Evolutionary conservation across 768 basidiomycete genomes (phyloP).

Genomic region (Trametes coccinea): DNA sequence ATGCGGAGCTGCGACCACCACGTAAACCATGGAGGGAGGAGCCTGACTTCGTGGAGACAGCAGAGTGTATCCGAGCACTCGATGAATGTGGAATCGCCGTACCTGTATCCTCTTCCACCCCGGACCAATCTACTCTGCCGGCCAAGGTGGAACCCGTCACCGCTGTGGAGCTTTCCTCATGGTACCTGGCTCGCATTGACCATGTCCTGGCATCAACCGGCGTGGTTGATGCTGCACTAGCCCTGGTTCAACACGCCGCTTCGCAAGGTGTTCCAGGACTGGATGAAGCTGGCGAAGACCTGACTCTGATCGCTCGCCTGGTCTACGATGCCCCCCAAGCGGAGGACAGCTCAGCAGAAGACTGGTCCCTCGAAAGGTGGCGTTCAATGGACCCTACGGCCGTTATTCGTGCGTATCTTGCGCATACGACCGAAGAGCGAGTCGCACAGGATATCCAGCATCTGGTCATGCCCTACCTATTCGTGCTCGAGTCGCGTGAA

Average conservation of each 20-base stretch:
- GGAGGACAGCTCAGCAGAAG: constrained; percentile 45
- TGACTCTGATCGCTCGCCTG: constrained; percentile 81
- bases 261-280: constrained; percentile 75
- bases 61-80: constrained; percentile 45
- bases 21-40: constrained; percentile 50
- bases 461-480: constrained; percentile 90
- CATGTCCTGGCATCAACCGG: constrained; percentile 65
- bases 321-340: constrained; percentile 71
- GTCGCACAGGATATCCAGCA: constrained; percentile 67
- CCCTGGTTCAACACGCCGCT: constrained; percentile 82
- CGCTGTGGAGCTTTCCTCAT: constrained; percentile 55
- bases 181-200: constrained; percentile 75
- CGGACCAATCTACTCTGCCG: not conserved
- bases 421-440: constrained; percentile 63
- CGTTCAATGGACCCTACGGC: constrained; percentile 59
- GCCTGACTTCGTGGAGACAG: constrained; percentile 60
- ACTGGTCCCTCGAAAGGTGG: constrained; percentile 83
- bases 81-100: constrained; percentile 28
- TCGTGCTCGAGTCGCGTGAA: constrained; percentile 84
- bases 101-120: not conserved
- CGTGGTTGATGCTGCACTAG: constrained; percentile 76
- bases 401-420: constrained; percentile 75
- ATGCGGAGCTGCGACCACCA: constrained; percentile 41
- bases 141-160: constrained; percentile 39
- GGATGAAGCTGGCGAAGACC: constrained; percentile 88